Percentiles rank a stretch among this genome's conserved stretches.
Conservation (phyloP, 208 protist genomes). For the Porcisia deanei region DNA sequence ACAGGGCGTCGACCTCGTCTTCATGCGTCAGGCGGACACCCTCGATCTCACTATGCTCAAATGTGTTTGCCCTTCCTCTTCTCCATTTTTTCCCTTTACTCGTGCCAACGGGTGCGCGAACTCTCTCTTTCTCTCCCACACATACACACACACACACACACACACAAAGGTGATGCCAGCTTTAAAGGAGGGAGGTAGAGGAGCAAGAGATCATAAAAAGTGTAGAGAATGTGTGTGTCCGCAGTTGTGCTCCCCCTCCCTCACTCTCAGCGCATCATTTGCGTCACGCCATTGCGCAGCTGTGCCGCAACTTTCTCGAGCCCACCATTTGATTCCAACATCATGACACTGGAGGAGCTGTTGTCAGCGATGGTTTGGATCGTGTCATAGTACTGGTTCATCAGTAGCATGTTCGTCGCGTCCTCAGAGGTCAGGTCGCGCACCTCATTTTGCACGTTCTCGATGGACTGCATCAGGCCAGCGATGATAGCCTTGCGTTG, state of each 20-base stretch:
- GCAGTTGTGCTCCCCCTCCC: slow-evolving; percentile 1
- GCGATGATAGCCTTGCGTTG: slow-evolving; percentile 74
- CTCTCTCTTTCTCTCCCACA: not conserved
- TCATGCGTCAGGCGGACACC: not conserved
- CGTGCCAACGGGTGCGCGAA: not conserved
- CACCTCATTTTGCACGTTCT: slow-evolving; percentile 47
- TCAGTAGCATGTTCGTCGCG: slow-evolving; percentile 69
- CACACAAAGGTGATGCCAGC: not conserved
- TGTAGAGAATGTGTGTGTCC: not conserved
- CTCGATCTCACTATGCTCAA: not conserved
- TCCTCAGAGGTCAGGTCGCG: slow-evolving; percentile 45
- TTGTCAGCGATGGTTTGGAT: slow-evolving; percentile 50
- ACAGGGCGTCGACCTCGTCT: not conserved
- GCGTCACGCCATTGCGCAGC: slow-evolving; percentile 42
- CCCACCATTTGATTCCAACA: slow-evolving; percentile 57
- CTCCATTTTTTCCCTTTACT: not conserved
- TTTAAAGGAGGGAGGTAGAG: not conserved
- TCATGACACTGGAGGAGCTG: slow-evolving; percentile 47
- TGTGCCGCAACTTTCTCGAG: slow-evolving; percentile 58
- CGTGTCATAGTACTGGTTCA: slow-evolving; percentile 89
- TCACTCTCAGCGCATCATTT: slow-evolving; percentile 36
- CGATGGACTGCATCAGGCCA: slow-evolving; percentile 58
- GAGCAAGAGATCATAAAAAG: too few species aligned
- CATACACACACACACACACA: not conserved
- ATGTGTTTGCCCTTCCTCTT: not conserved